phyloP scores from a whole-genome alignment of 2,329 filamentous ascomycete genomes.

The Leptographium radiaticola region DNA sequence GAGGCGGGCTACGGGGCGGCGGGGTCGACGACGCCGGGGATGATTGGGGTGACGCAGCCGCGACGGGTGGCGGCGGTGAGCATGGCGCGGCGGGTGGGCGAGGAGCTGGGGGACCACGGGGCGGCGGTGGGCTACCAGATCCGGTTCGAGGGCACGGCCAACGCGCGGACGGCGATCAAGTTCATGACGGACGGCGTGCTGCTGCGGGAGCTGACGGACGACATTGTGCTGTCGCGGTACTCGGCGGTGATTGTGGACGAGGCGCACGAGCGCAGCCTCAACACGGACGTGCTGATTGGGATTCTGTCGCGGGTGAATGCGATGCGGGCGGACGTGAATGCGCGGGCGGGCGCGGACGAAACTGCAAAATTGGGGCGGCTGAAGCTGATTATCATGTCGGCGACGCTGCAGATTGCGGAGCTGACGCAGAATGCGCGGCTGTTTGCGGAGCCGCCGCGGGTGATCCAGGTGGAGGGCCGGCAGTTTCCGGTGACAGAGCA shows the following conservation, averaged over 20 bases:
- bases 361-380: slow-evolving; percentile 46
- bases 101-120: slow-evolving; percentile 70
- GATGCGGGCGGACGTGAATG: slow-evolving; percentile 54
- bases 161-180: slow-evolving; percentile 76
- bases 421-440: slow-evolving; percentile 73
- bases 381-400: slow-evolving; percentile 97
- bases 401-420: slow-evolving; percentile 80
- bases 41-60: slow-evolving; percentile 93
- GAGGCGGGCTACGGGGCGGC: slow-evolving; percentile 82
- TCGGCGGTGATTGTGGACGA: slow-evolving; percentile 93
- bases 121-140: slow-evolving; percentile 83
- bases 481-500: slow-evolving; percentile 86
- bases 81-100: slow-evolving; percentile 83
- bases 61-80: slow-evolving; percentile 90
- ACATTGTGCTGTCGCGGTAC: slow-evolving; percentile 80
- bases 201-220: slow-evolving; percentile 78
- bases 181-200: slow-evolving; percentile 99
- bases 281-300: slow-evolving; percentile 95
- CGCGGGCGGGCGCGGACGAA: not conserved
- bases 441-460: slow-evolving; percentile 66
- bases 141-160: slow-evolving; percentile 77
- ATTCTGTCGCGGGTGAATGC: slow-evolving; percentile 91
- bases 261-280: slow-evolving; percentile 92
- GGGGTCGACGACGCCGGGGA: slow-evolving; percentile 66
- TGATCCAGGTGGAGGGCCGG: slow-evolving; percentile 80